Percentiles rank a stretch among this genome's conserved stretches.
Evolutionary conservation across 352 stramenopile species (phyloP).

Genomic region (Pythium vanterpoolii): DNA sequence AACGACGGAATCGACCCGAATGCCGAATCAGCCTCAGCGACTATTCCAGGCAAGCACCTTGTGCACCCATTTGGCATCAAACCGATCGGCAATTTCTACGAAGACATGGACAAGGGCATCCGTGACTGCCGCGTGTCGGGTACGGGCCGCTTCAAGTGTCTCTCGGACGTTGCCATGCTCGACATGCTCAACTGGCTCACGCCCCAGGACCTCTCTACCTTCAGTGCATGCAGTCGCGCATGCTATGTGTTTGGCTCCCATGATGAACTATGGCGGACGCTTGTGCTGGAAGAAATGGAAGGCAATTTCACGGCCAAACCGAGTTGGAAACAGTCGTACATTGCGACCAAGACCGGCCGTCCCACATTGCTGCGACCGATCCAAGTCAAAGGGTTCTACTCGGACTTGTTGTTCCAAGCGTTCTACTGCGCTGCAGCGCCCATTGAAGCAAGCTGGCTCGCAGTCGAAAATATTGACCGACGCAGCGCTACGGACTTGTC

Average conservation of each 20-base stretch:
- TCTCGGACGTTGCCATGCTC: slow-evolving; percentile 69
- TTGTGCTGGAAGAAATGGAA: slow-evolving; percentile 77
- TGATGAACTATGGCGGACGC: slow-evolving; percentile 80
- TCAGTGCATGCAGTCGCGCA: slow-evolving; percentile 49
- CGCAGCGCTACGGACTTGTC: slow-evolving; percentile 47
- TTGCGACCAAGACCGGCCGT: slow-evolving; percentile 42
- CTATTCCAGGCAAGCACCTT: slow-evolving; percentile 24
- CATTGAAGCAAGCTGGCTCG: slow-evolving; percentile 63
- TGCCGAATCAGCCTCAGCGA: background rate
- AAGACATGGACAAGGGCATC: slow-evolving; percentile 58
- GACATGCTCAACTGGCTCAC: slow-evolving; percentile 57
- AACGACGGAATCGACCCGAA: slow-evolving; percentile 5
- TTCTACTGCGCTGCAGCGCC: slow-evolving; percentile 74
- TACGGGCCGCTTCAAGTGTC: slow-evolving; percentile 44
- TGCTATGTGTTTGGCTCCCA: slow-evolving; percentile 72
- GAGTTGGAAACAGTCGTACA: slow-evolving; percentile 76
- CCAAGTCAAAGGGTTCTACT: slow-evolving; percentile 71
- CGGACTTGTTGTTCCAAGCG: slow-evolving; percentile 85
- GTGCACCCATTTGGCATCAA: slow-evolving; percentile 80
- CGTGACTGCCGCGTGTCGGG: slow-evolving; percentile 52
- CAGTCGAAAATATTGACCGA: slow-evolving; percentile 70
- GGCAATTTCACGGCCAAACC: slow-evolving; percentile 41
- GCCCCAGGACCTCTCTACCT: slow-evolving; percentile 39
- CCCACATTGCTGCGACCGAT: slow-evolving; percentile 30
- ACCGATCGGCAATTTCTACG: slow-evolving; percentile 78